Evolutionary conservation across 108 stramenopile species (phyloP).

Genomic region (Pseudonitzschia pungens): DNA sequence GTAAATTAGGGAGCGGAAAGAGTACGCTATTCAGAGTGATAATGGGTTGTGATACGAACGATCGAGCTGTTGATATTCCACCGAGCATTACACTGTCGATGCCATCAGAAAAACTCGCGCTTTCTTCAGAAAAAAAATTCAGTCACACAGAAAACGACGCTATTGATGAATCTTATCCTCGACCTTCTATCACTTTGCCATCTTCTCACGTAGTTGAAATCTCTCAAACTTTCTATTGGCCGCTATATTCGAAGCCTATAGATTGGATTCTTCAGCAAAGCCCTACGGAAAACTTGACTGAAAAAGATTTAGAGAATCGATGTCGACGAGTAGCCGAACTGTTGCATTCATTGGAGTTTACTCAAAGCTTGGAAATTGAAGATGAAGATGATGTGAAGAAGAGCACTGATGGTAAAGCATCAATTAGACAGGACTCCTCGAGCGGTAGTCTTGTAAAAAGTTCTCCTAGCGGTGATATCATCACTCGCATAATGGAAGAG

Average conservation of each 20-base stretch:
- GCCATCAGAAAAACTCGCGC: slow-evolving; percentile 41
- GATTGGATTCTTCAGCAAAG: slow-evolving; percentile 85
- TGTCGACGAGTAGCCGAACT: slow-evolving; percentile 52
- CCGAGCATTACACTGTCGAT: slow-evolving; percentile 67
- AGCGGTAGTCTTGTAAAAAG: slow-evolving; percentile 13
- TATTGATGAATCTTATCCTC: slow-evolving; percentile 26
- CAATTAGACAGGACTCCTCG: slow-evolving; percentile 9
- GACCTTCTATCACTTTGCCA: slow-evolving; percentile 76
- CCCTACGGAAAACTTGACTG: slow-evolving; percentile 35
- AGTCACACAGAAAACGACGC: not conserved
- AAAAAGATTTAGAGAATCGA: slow-evolving; percentile 35
- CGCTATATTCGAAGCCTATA: slow-evolving; percentile 75
- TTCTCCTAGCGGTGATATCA: slow-evolving; percentile 28
- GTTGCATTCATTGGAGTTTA: slow-evolving; percentile 69
- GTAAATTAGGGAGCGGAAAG: slow-evolving; percentile 52
- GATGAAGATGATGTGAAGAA: not conserved
- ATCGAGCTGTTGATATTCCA: slow-evolving; percentile 69
- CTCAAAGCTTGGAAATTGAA: slow-evolving; percentile 35
- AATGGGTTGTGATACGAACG: slow-evolving; percentile 81
- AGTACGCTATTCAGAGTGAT: slow-evolving; percentile 71
- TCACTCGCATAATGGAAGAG: slow-evolving; percentile 54
- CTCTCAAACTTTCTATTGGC: slow-evolving; percentile 86
- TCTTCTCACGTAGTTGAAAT: slow-evolving; percentile 84
- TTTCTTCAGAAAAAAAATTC: slow-evolving; percentile 4
- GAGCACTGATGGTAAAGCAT: not conserved